phyloP scores from a whole-genome alignment of 352 stramenopile species.

The Elongisporangium anandrum region DNA sequence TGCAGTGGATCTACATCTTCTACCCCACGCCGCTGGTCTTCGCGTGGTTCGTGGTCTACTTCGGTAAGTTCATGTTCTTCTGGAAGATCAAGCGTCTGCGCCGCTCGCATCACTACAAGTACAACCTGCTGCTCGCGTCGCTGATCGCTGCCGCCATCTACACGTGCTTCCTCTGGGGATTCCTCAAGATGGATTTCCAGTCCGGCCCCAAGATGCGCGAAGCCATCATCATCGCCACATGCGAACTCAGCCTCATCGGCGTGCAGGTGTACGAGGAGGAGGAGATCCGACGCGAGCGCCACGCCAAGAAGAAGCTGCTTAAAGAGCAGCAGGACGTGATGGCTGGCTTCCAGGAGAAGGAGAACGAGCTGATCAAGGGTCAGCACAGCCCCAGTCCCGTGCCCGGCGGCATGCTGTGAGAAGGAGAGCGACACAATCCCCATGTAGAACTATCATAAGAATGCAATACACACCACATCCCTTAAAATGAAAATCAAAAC shows the following conservation, averaged over 20 bases:
- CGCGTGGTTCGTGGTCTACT: constrained; percentile 76
- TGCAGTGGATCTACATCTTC: constrained; percentile 73
- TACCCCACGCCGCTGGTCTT: constrained; percentile 64
- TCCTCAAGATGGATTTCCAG: constrained; percentile 61
- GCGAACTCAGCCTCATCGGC: constrained; percentile 59
- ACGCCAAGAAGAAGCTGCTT: constrained; percentile 52
- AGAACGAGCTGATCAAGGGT: constrained; percentile 19
- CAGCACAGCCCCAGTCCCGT: constrained; percentile 10
- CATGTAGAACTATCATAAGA: not conserved
- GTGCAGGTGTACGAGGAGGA: constrained; percentile 75
- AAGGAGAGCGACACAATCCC: not conserved
- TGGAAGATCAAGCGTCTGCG: constrained; percentile 72
- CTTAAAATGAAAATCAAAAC: no score
- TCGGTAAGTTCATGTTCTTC: constrained; percentile 76
- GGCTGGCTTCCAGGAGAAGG: constrained; percentile 17
- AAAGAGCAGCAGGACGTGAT: constrained; percentile 34
- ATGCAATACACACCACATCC: not conserved
- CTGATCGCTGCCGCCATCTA: constrained; percentile 52
- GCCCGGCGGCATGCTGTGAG: constrained; percentile 33
- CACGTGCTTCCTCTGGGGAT: constrained; percentile 37
- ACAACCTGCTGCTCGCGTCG: constrained; percentile 71
- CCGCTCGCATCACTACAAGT: constrained; percentile 78
- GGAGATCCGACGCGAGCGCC: constrained; percentile 48
- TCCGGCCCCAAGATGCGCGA: constrained; percentile 55
- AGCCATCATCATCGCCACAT: constrained; percentile 53